These are phyloP conservation scores for Rossbeevera mucosa DNA, from an alignment of 768 basidiomycete genomes.

Conservation along the genomic window DNA sequence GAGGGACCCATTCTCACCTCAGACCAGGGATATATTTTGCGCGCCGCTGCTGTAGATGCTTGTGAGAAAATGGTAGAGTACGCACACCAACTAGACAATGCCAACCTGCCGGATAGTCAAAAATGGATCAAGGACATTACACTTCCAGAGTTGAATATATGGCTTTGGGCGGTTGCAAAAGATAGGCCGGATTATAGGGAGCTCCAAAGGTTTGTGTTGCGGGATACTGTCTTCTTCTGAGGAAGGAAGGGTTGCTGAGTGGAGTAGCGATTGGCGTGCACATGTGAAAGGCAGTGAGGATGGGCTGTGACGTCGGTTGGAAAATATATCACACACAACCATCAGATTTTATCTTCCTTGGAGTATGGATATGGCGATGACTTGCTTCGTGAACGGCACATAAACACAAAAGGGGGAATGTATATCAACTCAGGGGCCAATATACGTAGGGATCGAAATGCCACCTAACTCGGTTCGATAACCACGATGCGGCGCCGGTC, in stretches of 20 bases:
- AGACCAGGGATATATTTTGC: conserved; percentile 65
- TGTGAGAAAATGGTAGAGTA: conserved; percentile 62
- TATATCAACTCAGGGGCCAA: conserved; percentile 1
- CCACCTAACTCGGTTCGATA: not conserved
- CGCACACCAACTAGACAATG: conserved; percentile 37
- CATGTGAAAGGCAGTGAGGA: not conserved
- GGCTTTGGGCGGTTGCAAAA: conserved; percentile 83
- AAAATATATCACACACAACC: not conserved
- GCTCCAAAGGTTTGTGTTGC: conserved; percentile 62
- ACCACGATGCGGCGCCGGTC: conserved; percentile 5
- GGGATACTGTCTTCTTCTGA: conserved; percentile 67
- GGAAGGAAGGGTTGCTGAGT: not conserved
- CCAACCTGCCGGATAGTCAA: conserved; percentile 23
- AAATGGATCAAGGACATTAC: conserved; percentile 55
- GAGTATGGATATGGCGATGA: not conserved
- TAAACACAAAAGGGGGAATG: not conserved
- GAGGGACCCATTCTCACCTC: conserved; percentile 53
- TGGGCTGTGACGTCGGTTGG: conserved; percentile 2
- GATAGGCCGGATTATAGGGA: conserved; percentile 67
- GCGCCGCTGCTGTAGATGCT: conserved; percentile 77
- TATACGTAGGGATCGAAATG: conserved; percentile 8
- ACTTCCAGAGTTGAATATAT: conserved; percentile 62
- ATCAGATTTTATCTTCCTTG: not conserved
- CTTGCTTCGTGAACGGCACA: not conserved
- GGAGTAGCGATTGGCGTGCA: not conserved